Evolutionary conservation across 768 basidiomycete species (phyloP), one percentile per base, ranked within the genome.

Genomic region (Hebeloma cylindrosporum): DNA sequence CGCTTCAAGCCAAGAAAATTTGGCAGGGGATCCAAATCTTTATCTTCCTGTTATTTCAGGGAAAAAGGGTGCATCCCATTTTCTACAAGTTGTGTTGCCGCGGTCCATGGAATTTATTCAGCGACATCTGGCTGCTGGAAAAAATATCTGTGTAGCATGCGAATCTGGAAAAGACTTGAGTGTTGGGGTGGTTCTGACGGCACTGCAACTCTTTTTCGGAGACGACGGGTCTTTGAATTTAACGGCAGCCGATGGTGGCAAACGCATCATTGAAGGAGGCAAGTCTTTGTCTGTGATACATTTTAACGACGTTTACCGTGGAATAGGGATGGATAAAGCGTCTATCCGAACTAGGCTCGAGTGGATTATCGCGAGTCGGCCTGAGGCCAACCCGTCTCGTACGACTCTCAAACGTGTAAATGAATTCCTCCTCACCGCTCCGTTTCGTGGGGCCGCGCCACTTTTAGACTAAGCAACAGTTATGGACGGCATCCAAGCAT

Each of bases 361-460:
- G 59, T 92, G 88, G 89, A 80, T 97, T 36, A 85, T 93, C 46
- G 72, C 84, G 14, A 83, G 80, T 51, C 68, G 76, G 40, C 86
- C 88, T 4, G 69, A 72, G 42, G 86, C 83, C 3, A 97, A 96
- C 60, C 94, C 95, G 0, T 83, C 88, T 7, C 77, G 93, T 30
- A 74, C 80, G 11, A 90, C 87, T 7, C 71, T 97, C 47, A 67
- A 70, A 50, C 60, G 64, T 7, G 66, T 70, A 29, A 68, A 67
- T 30, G 68, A 67, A 46, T 68, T 54, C 38, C 47, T 68, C n/a
- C 45, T 65, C 6, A 50, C 54, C 14, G 40, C 49, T 7, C 35
- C 52, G 5, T 48, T 49, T 13, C 49, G 54, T 28, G 42, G n/a
- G n/a, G n/a, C n/a, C n/a, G n/a, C n/a, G n/a, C n/a, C n/a, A n/a